Base-by-base conservation (phyloP, 441 rosid genomes). In the Populus hybrid region DNA sequence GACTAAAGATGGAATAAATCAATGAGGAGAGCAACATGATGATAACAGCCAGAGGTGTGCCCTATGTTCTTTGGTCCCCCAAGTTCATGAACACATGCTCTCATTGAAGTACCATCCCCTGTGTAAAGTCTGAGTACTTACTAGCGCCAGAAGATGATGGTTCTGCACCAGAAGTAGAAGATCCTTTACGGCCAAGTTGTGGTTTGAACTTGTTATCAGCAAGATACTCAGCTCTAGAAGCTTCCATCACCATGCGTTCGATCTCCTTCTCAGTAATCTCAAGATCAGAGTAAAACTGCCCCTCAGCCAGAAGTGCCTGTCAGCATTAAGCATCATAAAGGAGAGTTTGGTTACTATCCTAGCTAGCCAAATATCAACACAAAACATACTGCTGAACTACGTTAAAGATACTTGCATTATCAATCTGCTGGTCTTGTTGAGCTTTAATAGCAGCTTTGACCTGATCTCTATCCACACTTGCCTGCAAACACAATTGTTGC, bases 391-490 rank as follows among this genome's bases (percentile, higher is more conserved):
- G 23, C 50, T 63, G 31, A 31, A 74, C 2, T 6, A 63, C 69
- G 36, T 7, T 8, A 21, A 36, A 38, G 71, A 66, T 65, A 87
- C 90, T 87, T 80, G 75, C 99, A 86, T 94, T 92, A 77, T 96
- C 97, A 74, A 94, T 91, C 84, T 96, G 99, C 74, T 90, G 97
- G 76, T 96, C 98, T 84, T 96, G 99, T 85, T 96, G 98, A 76
- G 98, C 94, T 83, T 91, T 96, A 72, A 96, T 96, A 74, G 98
- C 99, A 68, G 99, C 99, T 91, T 96, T 96, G 77, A 96, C 90
- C 84, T 92, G 93, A 84, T 94, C 97, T 82, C 84, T 90, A 84
- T 94, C 98, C 80, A 91, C 97, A 68, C 87, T 92, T 65, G 87
- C 87, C 99, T 96, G 94, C 73, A 85, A 50, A 78, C 78, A 67